Percentiles rank a stretch among this genome's conserved stretches.
Evolutionary conservation across 192 early-diverging fungal genomes (phyloP).

Genomic region (Lunasporangiospora selenospora): DNA sequence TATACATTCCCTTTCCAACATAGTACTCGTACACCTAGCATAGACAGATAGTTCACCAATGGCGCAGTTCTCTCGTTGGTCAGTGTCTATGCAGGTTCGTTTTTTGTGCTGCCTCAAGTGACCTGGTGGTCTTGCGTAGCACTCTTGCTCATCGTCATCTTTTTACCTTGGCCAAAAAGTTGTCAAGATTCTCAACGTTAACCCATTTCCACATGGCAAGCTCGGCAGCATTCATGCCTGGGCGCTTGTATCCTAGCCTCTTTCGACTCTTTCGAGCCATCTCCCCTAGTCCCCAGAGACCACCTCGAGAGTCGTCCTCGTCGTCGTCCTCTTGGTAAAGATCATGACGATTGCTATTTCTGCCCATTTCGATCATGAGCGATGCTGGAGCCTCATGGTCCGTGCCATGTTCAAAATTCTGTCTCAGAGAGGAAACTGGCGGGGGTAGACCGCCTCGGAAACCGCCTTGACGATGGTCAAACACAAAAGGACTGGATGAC

Average conservation of each 20-base stretch:
- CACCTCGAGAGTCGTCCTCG: slow-evolving; percentile 13
- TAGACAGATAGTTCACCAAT: no score
- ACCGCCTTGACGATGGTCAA: no score
- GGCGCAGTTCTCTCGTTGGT: no score
- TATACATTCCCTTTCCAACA: slow-evolving; percentile 85
- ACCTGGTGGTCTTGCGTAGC: no score
- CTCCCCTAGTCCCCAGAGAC: slow-evolving; percentile 29
- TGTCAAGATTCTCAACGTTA: slow-evolving; percentile 85
- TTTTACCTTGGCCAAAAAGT: slow-evolving; percentile 67
- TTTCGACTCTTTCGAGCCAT: slow-evolving; percentile 8
- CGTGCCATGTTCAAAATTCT: slow-evolving; percentile 28
- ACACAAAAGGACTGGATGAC: no score
- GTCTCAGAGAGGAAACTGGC: slow-evolving; percentile 3
- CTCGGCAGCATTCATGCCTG: slow-evolving; percentile 58
- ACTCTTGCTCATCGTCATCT: no score
- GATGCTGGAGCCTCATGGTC: slow-evolving; percentile 69
- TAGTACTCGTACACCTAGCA: slow-evolving; percentile 85
- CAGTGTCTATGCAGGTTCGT: no score
- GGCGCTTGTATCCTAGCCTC: slow-evolving; percentile 36
- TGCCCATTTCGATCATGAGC: slow-evolving; percentile 66
- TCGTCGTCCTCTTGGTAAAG: slow-evolving; percentile 21
- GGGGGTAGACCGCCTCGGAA: no score
- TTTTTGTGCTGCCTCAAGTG: no score
- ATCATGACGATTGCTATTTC: background rate
- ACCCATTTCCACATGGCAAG: slow-evolving; percentile 83